Evolutionary conservation across 2,329 filamentous ascomycete species (phyloP), one percentile per base, ranked within the genome.

Genomic region (Rutstroemia sp.): DNA sequence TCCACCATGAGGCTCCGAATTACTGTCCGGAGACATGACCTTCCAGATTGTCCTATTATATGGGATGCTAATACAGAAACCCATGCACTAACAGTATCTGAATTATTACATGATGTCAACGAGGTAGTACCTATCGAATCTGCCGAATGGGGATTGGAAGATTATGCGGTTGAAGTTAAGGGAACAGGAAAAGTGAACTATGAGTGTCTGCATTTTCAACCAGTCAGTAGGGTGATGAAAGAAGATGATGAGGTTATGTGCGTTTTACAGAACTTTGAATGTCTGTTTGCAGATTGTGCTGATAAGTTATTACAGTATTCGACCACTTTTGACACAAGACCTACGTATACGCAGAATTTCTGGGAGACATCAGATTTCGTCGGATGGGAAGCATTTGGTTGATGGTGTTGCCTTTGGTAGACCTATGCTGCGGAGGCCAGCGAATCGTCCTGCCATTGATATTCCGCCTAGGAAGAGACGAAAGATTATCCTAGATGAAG

Each of bases 371-470:
- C 92, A 96, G 70, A 95, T 96, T 53, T 84, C 87, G 0, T 66
- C 74, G 2, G 87, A 89, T 69, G 92, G 92, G 4, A 86, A 79
- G 62, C 91, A 92, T 68, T 77, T 96, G 5, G 79, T 94, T 10
- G 92, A 97, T 68, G 92, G 92, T 3, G 76, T 96, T 19, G 81
- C 90, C 0, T 96, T 92, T 69, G 92, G 92, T 2, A 81, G 86
- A 58, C 84, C 87, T 1, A 83, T 83, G 66, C 73, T 92, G 8
- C 81, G 80, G 64, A 66, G 73, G 1, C 76, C 79, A 0, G 76
- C 77, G 7, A 77, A 78, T 57, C 80, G 90, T 48, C 90, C 90
- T 1, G 69, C 79, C 0, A 74, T 95, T 40, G 73, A 78, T 12
- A 88, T 95, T 16, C 88, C 88, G 0, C 85, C 90, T 1, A 79